These are phyloP conservation scores for Eucalyptus dawsonii DNA, from an alignment of 345 rosid genomes.

Conservation along the genomic window DNA sequence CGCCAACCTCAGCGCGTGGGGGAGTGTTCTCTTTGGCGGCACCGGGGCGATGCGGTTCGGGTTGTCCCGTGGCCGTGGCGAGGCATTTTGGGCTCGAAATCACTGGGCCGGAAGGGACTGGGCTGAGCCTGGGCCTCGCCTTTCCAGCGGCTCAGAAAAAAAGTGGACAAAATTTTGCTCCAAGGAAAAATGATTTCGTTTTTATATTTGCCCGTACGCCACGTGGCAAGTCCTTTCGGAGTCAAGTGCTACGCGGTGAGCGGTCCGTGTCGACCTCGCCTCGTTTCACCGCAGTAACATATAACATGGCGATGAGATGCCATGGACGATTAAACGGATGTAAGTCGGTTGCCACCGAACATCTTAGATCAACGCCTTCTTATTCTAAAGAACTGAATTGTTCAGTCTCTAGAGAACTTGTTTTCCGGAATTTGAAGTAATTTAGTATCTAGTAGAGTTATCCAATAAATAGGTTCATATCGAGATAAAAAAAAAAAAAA, in stretches of 20 bases:
- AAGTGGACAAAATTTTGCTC: neutral
- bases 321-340: neutral
- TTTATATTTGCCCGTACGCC: neutral
- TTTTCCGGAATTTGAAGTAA: neutral
- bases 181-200: neutral
- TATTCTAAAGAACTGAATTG: too few relatives aligned
- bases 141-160: neutral
- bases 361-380: neutral
- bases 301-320: neutral
- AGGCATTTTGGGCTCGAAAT: neutral
- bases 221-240: neutral
- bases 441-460: rapidly evolving
- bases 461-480: rapidly evolving
- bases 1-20: neutral
- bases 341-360: neutral
- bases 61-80: neutral
- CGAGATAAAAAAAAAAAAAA: rapidly evolving
- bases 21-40: neutral
- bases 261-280: neutral
- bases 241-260: neutral
- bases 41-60: neutral
- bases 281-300: neutral
- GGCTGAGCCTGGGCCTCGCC: rapidly evolving
- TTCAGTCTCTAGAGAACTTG: too few relatives aligned
- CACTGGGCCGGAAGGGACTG: neutral